A percentile compares a stretch with the other conserved stretches of the same genome.
phyloP scores from a whole-genome alignment of 2,329 filamentous ascomycete species.

The Hypomyces perniciosus region DNA sequence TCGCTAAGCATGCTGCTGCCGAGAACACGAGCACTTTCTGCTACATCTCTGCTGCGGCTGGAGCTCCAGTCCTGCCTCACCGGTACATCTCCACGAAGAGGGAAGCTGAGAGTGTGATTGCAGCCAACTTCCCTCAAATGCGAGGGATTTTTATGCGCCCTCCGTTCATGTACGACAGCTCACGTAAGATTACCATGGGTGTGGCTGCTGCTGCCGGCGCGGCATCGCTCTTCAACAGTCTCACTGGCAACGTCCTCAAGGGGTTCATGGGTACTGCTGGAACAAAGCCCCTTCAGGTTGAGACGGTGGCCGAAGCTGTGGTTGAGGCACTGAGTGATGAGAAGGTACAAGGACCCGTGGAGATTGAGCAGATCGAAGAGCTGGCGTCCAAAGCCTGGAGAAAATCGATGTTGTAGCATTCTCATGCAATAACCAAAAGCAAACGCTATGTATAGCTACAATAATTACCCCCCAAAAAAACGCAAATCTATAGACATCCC shows the following conservation, averaged over 20 bases:
- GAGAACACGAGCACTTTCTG: slow-evolving; percentile 65
- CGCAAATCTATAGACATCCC: neutral
- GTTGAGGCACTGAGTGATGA: slow-evolving; percentile 80
- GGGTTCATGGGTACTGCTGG: slow-evolving; percentile 76
- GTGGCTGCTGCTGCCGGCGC: slow-evolving; percentile 72
- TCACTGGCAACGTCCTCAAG: slow-evolving; percentile 70
- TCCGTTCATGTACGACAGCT: slow-evolving; percentile 83
- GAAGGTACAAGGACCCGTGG: slow-evolving; percentile 65
- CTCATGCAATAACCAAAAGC: slow-evolving; percentile 14
- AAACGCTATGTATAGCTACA: slow-evolving; percentile 20
- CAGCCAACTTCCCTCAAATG: slow-evolving; percentile 65
- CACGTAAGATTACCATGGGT: slow-evolving; percentile 74
- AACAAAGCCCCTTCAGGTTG: slow-evolving; percentile 80
- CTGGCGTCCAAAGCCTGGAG: slow-evolving; percentile 81
- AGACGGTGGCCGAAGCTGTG: slow-evolving; percentile 80
- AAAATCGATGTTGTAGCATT: slow-evolving; percentile 71
- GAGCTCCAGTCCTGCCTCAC: slow-evolving; percentile 74
- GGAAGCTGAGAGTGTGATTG: slow-evolving; percentile 75
- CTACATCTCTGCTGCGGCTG: slow-evolving; percentile 84
- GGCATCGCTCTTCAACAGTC: slow-evolving; percentile 68
- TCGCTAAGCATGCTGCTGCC: slow-evolving; percentile 68
- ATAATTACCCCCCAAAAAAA: neutral
- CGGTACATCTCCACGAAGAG: slow-evolving; percentile 90
- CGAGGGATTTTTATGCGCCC: slow-evolving; percentile 77
- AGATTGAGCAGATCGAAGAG: slow-evolving; percentile 72